Conservation (phyloP, 164 flowering plant species). For the Pachysandra terminalis region DNA sequence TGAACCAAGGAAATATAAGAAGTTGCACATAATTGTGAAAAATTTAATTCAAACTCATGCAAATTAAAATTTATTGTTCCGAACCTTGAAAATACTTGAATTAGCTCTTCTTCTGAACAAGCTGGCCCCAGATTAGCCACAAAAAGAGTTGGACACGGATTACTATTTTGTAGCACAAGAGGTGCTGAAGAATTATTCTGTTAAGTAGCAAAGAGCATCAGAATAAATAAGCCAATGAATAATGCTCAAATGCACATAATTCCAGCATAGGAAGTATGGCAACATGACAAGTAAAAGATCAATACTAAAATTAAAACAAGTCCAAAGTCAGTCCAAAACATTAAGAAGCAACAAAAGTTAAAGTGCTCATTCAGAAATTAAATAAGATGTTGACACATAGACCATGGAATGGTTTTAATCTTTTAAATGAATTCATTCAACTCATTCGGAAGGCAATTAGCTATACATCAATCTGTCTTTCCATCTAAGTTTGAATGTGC, state of each 20-base stretch:
- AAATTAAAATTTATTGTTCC: slow-evolving; percentile 5
- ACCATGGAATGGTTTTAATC: too few species aligned
- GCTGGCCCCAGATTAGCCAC: slow-evolving; percentile 86
- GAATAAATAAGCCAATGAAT: not conserved
- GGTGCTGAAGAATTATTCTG: slow-evolving; percentile 33
- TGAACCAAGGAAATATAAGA: not conserved
- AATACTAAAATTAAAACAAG: too few species aligned
- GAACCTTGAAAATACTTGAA: slow-evolving; percentile 80
- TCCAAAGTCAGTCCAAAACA: too few species aligned
- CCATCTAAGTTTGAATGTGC: too few species aligned
- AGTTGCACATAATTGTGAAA: not conserved
- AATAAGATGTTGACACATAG: too few species aligned
- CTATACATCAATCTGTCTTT: too few species aligned
- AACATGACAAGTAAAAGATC: too few species aligned
- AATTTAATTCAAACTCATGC: not conserved
- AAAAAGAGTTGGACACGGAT: slow-evolving; percentile 92
- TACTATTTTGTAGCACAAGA: slow-evolving; percentile 30
- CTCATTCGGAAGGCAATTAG: too few species aligned
- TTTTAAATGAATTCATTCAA: too few species aligned
- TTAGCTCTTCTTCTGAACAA: slow-evolving; percentile 79
- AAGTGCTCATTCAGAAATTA: too few species aligned
- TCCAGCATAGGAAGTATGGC: too few species aligned
- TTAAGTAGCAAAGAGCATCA: slow-evolving; percentile 3
- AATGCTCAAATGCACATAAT: not conserved
- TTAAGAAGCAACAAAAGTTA: too few species aligned